Conservation (phyloP, 768 basidiomycete genomes). For the Hericium rajendrae region DNA sequence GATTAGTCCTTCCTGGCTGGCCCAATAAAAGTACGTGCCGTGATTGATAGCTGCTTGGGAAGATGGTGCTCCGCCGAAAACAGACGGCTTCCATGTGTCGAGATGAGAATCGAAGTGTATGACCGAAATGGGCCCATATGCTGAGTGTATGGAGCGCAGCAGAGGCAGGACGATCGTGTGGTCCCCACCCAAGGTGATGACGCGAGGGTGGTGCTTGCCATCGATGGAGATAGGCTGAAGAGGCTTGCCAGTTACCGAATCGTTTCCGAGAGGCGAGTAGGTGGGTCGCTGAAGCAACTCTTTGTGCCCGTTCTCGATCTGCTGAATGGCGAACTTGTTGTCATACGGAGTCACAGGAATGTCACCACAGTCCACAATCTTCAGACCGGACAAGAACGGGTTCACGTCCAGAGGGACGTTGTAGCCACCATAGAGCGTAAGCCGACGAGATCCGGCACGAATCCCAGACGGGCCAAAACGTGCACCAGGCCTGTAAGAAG, state of each 20-base stretch:
- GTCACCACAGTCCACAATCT: constrained; percentile 70
- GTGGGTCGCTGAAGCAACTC: constrained; percentile 54
- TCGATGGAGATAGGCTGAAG: constrained; percentile 55
- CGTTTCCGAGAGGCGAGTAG: constrained; percentile 54
- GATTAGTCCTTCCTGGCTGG: constrained; percentile 73
- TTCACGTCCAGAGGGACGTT: constrained; percentile 67
- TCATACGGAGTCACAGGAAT: constrained; percentile 75
- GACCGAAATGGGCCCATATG: constrained; percentile 72
- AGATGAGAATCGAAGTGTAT: constrained; percentile 87
- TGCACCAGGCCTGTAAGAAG: constrained; percentile 75
- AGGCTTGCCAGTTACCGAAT: constrained; percentile 46
- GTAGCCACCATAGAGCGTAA: constrained; percentile 71
- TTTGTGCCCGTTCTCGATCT: constrained; percentile 69
- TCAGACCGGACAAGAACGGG: constrained; percentile 59
- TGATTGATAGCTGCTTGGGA: constrained; percentile 72
- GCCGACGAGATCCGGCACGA: constrained; percentile 64
- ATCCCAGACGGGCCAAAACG: constrained; percentile 83
- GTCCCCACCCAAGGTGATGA: constrained; percentile 82
- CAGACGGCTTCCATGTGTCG: constrained; percentile 68
- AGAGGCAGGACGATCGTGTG: constrained; percentile 73
- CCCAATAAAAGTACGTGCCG: constrained; percentile 88
- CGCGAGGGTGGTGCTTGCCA: constrained; percentile 66
- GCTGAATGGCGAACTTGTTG: constrained; percentile 61
- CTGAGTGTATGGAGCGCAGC: constrained; percentile 59
- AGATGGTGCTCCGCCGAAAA: constrained; percentile 68